These are phyloP conservation scores for Penicillium sp. DNA, from an alignment of 2,329 filamentous ascomycete genomes.

Conservation along the genomic window DNA sequence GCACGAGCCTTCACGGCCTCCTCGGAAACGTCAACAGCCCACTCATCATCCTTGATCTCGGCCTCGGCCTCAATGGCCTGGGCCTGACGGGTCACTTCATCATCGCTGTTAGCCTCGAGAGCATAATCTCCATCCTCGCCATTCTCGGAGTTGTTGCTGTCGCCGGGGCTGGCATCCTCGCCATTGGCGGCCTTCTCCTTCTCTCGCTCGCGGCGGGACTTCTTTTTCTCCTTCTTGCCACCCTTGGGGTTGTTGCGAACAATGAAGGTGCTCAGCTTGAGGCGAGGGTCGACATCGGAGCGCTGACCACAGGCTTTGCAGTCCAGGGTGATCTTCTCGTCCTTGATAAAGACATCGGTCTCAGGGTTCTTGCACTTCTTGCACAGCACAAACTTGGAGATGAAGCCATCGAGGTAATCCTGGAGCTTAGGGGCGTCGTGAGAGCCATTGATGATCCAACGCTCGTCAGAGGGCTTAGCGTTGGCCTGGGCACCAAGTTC, in stretches of 20 bases:
- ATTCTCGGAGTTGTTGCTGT: slow-evolving; percentile 64
- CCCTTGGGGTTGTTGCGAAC: slow-evolving; percentile 88
- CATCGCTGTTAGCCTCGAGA: slow-evolving; percentile 76
- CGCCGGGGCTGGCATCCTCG: slow-evolving; percentile 62
- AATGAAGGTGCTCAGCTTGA: slow-evolving; percentile 97
- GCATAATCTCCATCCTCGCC: slow-evolving; percentile 65
- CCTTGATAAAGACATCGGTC: slow-evolving; percentile 93
- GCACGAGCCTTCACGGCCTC: slow-evolving; percentile 93
- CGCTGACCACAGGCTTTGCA: slow-evolving; percentile 98
- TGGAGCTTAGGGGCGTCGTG: slow-evolving; percentile 95
- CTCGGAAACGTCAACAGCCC: slow-evolving; percentile 95
- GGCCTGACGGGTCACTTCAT: slow-evolving; percentile 80
- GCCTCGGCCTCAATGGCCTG: slow-evolving; percentile 69
- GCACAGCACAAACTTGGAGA: slow-evolving; percentile 97
- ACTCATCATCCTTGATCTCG: slow-evolving; percentile 80
- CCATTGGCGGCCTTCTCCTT: slow-evolving; percentile 68
- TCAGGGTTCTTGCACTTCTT: slow-evolving; percentile 99
- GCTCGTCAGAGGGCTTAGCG: slow-evolving; percentile 93
- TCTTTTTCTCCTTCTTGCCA: slow-evolving; percentile 95
- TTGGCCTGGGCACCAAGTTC: slow-evolving; percentile 98
- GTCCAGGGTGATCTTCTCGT: slow-evolving; percentile 86
- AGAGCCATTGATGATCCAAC: slow-evolving; percentile 99
- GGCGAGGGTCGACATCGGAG: slow-evolving; percentile 83
- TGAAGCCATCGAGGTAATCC: slow-evolving; percentile 98
- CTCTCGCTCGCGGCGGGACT: slow-evolving; percentile 74